Evolutionary conservation across 805 yeast genomes (phyloP).

Genomic region (Zygotorulaspora danielsina): DNA sequence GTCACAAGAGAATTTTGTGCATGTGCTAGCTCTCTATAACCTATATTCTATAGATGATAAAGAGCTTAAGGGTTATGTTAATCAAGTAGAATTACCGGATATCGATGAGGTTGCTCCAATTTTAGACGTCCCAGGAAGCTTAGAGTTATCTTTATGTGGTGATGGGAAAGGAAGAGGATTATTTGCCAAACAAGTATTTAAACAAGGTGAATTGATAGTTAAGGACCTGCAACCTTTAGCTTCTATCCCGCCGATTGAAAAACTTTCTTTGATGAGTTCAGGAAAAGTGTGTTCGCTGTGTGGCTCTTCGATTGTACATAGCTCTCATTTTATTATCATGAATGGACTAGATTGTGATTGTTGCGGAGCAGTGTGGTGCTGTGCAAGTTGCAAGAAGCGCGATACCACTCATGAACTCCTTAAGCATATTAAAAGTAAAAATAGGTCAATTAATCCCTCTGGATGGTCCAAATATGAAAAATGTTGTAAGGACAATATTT

Average conservation of each 20-base stretch:
- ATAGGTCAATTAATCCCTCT: constrained; percentile 39
- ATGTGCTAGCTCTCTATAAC: constrained; percentile 53
- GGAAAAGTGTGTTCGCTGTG: constrained; percentile 74
- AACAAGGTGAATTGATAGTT: constrained; percentile 54
- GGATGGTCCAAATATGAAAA: constrained; percentile 55
- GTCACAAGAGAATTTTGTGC: constrained; percentile 53
- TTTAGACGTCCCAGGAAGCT: constrained; percentile 8
- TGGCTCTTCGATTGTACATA: constrained; percentile 46
- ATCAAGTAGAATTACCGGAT: constrained; percentile 47
- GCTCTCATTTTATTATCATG: constrained; percentile 31
- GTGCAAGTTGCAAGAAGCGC: constrained; percentile 50
- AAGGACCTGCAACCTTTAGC: constrained; percentile 55
- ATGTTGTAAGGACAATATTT: constrained; percentile 58
- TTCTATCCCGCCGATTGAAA: constrained; percentile 64
- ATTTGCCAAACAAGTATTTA: constrained; percentile 45
- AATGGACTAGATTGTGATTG: constrained; percentile 60
- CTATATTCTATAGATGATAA: constrained; percentile 43
- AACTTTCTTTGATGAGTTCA: constrained; percentile 49
- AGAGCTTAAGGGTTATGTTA: constrained; percentile 49
- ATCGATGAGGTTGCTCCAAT: constrained; percentile 12
- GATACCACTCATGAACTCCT: constrained; percentile 52
- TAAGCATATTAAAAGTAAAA: constrained; percentile 47
- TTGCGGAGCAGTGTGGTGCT: constrained; percentile 71
- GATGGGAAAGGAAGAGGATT: constrained; percentile 33
- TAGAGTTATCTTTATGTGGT: constrained; percentile 3